Conservation (phyloP, 2,329 filamentous ascomycete genomes). For the Fusarium humuli region DNA sequence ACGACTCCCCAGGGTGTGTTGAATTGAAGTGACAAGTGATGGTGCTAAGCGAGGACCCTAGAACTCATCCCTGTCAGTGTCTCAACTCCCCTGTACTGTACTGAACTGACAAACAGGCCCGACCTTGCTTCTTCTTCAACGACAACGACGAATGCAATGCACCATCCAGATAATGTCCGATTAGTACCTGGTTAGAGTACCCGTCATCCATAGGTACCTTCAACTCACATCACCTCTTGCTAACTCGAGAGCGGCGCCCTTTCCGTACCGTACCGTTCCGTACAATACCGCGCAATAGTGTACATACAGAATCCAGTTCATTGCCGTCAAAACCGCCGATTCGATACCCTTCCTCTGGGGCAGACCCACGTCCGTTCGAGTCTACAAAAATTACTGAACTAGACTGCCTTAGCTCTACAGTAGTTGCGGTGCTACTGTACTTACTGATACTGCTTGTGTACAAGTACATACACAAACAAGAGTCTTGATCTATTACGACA, state of each 20-base stretch:
- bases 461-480: slow-evolving; percentile 4
- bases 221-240: not conserved
- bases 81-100: slow-evolving; percentile 12
- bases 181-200: not conserved
- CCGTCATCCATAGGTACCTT: slow-evolving; percentile 12
- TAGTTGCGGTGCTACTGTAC: slow-evolving; percentile 20
- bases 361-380: slow-evolving; percentile 31
- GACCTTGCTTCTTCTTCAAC: slow-evolving; percentile 25
- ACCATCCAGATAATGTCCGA: slow-evolving; percentile 4
- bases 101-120: not conserved
- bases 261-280: not conserved
- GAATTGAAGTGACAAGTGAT: slow-evolving; percentile 36
- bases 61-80: slow-evolving; percentile 16
- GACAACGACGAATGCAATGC: not conserved
- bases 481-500: slow-evolving; percentile 1
- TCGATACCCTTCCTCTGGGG: slow-evolving; percentile 40
- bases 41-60: slow-evolving; percentile 28
- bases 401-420: not conserved
- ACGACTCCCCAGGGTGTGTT: slow-evolving; percentile 13
- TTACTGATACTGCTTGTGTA: not conserved
- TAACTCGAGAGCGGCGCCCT: not conserved
- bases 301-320: not conserved
- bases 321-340: slow-evolving; percentile 36
- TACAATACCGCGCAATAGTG: not conserved
- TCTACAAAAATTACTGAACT: not conserved